A percentile compares a stretch with the other conserved stretches of the same genome.
Conservation (phyloP, 257 asterid species). For the Ballota nigra region DNA sequence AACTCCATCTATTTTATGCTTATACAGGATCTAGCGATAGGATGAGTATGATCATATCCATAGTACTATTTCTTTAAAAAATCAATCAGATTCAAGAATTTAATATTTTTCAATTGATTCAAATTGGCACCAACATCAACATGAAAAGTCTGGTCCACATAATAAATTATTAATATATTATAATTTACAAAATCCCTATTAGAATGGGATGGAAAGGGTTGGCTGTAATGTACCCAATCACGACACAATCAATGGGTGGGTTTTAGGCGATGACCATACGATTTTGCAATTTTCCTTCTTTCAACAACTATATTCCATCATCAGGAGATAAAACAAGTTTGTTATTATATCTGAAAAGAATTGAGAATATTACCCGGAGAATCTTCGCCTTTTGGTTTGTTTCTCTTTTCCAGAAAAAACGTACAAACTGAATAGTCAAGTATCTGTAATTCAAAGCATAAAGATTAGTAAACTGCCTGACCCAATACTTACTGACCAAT, state of each 20-base stretch:
- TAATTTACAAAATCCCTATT: not conserved
- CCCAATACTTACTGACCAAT: conserved; percentile 1
- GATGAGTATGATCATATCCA: not conserved
- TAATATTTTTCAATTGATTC: not conserved
- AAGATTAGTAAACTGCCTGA: conserved; percentile 18
- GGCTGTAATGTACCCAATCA: conserved; percentile 4
- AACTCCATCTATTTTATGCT: not conserved
- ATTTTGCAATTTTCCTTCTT: conserved; percentile 8
- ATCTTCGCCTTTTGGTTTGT: conserved; percentile 98
- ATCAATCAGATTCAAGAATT: not conserved
- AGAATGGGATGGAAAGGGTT: not conserved
- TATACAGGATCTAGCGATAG: not conserved
- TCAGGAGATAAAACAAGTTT: conserved; percentile 18
- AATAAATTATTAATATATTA: not conserved
- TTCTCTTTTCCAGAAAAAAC: conserved; percentile 99
- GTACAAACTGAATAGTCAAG: conserved; percentile 90
- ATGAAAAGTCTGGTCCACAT: not conserved
- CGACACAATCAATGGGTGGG: not conserved
- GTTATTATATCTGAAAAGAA: not conserved
- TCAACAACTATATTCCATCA: conserved; percentile 14
- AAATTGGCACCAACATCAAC: not conserved
- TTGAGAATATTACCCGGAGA: conserved; percentile 62
- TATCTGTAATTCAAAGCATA: conserved; percentile 55
- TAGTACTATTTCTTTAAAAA: not conserved
- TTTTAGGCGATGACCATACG: not conserved